Base-by-base conservation (phyloP, 345 rosid species). In the Luvunga scandens region DNA sequence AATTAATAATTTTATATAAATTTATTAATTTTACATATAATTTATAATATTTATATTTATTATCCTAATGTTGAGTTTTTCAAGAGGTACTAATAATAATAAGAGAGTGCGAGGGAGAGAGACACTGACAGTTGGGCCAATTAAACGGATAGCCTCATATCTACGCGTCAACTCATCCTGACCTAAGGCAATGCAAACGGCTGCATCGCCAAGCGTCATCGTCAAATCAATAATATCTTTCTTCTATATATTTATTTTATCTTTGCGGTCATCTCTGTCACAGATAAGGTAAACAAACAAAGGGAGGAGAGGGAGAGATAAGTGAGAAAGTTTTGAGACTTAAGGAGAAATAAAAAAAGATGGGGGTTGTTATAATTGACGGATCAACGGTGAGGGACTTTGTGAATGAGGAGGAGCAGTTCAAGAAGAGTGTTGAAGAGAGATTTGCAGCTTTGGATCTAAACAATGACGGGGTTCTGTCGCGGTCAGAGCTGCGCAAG, bases 401-500 rank as follows among this genome's bases (percentile, higher is more conserved):
- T 27, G 94, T 87, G 38, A 77, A 39, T 7, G 86, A 89, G 80
- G 93, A 89, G 30, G 84, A 81, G 24, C 83, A 86, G 9, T 92
- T 90, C 90, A 83, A 81, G 61, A 88, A 85, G 69, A 86, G 87
- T 9, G 81, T 88, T 7, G 83, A 86, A 31, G 90, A 89, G 67
- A 33, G 81, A 14, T 92, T 92, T 57, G 55, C 82, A 0, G 59
- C 83, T 16, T 84, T 92, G 0, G 97, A 92, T 69, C 80, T 86
- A 18, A 90, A 92, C 89, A 81, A 82, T 14, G 93, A 92, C 68
- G 93, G 97, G n/a, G 94, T 90, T 10, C 83, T 92, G 53, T 92
- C 93, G 5, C 75, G 89, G 0, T 80, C 89, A 0, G 94, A 92
- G 84, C 83, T 92, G 28, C 88, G 94, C 45, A 88, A 84, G 77